These are phyloP conservation scores for Amanita polypyramis DNA, from an alignment of 768 basidiomycete species.

Conservation along the genomic window DNA sequence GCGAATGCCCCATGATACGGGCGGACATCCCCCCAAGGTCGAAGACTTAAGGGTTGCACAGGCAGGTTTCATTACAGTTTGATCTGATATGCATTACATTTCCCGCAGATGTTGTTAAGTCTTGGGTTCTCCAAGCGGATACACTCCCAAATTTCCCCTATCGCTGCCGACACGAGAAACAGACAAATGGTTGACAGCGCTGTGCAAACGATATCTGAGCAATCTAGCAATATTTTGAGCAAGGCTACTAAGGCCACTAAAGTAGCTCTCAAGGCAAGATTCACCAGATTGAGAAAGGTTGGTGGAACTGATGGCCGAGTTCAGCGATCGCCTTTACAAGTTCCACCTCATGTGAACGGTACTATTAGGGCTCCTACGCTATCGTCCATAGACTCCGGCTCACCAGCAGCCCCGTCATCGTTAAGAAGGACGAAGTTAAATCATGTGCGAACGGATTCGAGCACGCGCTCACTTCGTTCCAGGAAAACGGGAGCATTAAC, in stretches of 20 bases:
- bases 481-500: constrained; percentile 19
- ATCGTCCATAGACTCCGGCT: constrained; percentile 3
- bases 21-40: constrained; percentile 19
- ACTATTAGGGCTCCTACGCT: constrained; percentile 6
- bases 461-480: constrained; percentile 36
- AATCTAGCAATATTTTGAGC: constrained; percentile 1
- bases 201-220: constrained; percentile 21
- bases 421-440: constrained; percentile 2
- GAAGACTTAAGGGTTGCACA: constrained; percentile 54
- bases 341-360: not conserved
- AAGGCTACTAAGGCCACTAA: not conserved
- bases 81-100: not conserved
- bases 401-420: not conserved
- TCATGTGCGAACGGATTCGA: constrained; percentile 17
- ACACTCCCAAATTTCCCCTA: not conserved
- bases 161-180: constrained; percentile 6
- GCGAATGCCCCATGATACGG: constrained; percentile 17
- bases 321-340: constrained; percentile 6
- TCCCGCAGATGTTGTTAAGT: constrained; percentile 4
- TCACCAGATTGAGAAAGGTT: no score
- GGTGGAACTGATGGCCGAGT: not conserved
- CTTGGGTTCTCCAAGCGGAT: not conserved
- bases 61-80: constrained; percentile 22
- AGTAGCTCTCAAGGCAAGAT: not conserved
- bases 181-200: constrained; percentile 17